These are phyloP conservation scores for Irpex lacteus DNA, from an alignment of 1,284 basidiomycete genomes.

Conservation along the genomic window DNA sequence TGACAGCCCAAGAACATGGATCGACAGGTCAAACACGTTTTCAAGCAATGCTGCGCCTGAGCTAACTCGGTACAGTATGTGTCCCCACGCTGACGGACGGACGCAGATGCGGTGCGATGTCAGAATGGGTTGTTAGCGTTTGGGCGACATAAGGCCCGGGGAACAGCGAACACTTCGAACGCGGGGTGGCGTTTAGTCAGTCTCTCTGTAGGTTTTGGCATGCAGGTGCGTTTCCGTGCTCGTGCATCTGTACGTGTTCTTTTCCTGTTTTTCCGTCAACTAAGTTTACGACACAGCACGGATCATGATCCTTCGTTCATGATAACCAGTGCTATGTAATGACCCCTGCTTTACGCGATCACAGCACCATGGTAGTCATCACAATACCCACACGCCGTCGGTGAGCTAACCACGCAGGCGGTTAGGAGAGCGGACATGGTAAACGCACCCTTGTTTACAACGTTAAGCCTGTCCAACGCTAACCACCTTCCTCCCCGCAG, in stretches of 20 bases:
- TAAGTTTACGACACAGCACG: not conserved
- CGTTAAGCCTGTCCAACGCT: not conserved
- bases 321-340: too few relatives aligned
- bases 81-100: not conserved
- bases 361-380: too few relatives aligned
- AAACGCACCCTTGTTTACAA: not conserved
- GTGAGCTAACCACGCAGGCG: too few relatives aligned
- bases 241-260: not conserved
- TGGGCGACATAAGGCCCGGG: not conserved
- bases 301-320: not conserved
- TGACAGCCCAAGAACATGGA: not conserved
- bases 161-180: not conserved
- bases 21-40: not conserved
- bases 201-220: not conserved
- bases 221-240: not conserved
- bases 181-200: not conserved
- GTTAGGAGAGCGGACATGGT: not conserved
- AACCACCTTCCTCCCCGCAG: not conserved
- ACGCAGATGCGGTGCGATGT: not conserved
- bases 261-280: not conserved
- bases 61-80: not conserved
- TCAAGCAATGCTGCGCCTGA: not conserved
- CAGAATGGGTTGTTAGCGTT: not conserved
- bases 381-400: too few relatives aligned
- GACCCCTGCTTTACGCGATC: too few relatives aligned